Conservation (phyloP, 2,329 filamentous ascomycete genomes). For the Aspergillus pseudoglaucus region DNA sequence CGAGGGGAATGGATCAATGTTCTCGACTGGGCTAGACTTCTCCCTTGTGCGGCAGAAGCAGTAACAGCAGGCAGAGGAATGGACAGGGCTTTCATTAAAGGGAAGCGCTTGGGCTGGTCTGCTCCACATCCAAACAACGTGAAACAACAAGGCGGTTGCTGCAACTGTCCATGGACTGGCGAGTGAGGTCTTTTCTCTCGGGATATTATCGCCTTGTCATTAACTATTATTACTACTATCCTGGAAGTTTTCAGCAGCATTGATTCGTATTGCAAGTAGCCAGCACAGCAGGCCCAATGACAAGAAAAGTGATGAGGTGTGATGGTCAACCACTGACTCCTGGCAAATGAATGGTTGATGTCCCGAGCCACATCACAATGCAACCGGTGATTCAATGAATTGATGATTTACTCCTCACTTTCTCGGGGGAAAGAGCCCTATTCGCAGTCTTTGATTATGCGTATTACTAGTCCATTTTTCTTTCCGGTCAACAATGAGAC, state of each 20-base stretch:
- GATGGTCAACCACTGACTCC: not conserved
- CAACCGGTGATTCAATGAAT: not conserved
- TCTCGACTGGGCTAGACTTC: slow-evolving; percentile 6
- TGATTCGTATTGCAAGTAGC: not conserved
- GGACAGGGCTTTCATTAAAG: not conserved
- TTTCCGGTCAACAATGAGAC: too few relatives aligned
- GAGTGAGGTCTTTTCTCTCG: not conserved
- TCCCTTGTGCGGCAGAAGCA: too few relatives aligned
- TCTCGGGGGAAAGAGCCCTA: too few relatives aligned
- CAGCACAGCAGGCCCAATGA: not conserved
- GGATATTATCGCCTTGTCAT: too few relatives aligned
- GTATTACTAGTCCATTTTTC: too few relatives aligned
- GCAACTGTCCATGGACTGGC: slow-evolving; percentile 7
- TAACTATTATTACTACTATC: not conserved
- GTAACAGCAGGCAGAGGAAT: not conserved
- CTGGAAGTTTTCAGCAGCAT: not conserved
- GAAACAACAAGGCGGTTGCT: slow-evolving; percentile 5
- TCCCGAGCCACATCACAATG: not conserved
- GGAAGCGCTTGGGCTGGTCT: not conserved
- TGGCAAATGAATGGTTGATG: not conserved
- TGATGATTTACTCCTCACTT: not conserved
- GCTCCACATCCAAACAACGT: slow-evolving; percentile 7
- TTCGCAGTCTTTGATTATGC: too few relatives aligned
- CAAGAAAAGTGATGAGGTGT: not conserved
- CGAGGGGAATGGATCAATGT: not conserved